Percentiles rank a stretch among this genome's conserved stretches.
These are phyloP conservation scores for Patellifolia procumbens DNA, from an alignment of 179 eudicot species.

Conservation along the genomic window DNA sequence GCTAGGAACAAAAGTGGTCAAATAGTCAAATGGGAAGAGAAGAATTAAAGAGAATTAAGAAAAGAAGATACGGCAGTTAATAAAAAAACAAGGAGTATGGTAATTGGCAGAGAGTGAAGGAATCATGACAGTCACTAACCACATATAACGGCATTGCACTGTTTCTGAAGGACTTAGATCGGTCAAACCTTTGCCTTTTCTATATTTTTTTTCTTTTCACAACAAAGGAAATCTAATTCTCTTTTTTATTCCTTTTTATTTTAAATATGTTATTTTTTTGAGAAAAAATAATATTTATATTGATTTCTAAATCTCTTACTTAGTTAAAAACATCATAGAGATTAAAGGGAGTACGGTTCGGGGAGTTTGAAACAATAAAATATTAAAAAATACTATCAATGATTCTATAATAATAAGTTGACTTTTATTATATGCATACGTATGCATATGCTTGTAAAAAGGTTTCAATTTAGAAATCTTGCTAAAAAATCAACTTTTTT, in stretches of 20 bases:
- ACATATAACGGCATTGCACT: slow-evolving; percentile 29
- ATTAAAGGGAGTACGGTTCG: no score
- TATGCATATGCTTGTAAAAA: no score
- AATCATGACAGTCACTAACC: slow-evolving; percentile 29
- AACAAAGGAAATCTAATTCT: background rate
- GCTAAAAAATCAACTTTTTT: no score
- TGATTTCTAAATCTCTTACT: background rate
- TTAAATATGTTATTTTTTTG: background rate
- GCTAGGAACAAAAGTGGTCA: no score
- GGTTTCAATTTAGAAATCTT: no score
- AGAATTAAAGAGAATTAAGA: slow-evolving; percentile 1
- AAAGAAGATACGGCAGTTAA: slow-evolving; percentile 5
- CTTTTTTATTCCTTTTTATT: background rate
- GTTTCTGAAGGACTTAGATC: background rate
- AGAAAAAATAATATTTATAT: background rate
- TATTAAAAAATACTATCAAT: no score
- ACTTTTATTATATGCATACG: no score
- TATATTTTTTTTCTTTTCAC: background rate
- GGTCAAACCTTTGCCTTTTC: slow-evolving; percentile 28
- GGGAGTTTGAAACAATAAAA: no score
- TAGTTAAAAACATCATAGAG: no score
- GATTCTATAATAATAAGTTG: no score
- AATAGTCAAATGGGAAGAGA: slow-evolving; percentile 4
- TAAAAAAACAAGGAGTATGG: slow-evolving; percentile 8
- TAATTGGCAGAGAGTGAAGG: slow-evolving; percentile 8